phyloP scores from a whole-genome alignment of 2,329 filamentous ascomycete genomes.

The Herpotrichia juniperi region DNA sequence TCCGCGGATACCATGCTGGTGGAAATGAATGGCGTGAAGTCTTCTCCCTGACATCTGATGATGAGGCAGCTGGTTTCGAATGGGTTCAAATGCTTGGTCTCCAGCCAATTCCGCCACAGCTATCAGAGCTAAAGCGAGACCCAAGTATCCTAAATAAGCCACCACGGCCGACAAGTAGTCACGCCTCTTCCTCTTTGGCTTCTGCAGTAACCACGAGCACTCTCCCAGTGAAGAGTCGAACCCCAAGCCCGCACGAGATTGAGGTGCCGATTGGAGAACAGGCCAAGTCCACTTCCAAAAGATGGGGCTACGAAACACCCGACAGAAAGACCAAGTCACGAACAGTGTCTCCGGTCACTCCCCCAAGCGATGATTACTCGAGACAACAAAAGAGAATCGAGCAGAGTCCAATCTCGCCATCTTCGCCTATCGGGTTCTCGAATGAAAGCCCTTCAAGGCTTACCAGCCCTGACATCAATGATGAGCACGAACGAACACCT shows the following conservation, averaged over 20 bases:
- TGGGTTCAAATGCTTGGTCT: slow-evolving; percentile 88
- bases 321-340: slow-evolving; percentile 34
- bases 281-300: slow-evolving; percentile 53
- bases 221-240: slow-evolving; percentile 45
- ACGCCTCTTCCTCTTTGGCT: slow-evolving; percentile 60
- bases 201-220: slow-evolving; percentile 41
- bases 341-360: slow-evolving; percentile 42
- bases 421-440: slow-evolving; percentile 15
- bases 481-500: slow-evolving; percentile 36
- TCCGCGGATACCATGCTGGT: slow-evolving; percentile 70
- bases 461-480: slow-evolving; percentile 19
- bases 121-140: slow-evolving; percentile 54
- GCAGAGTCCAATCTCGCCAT: not conserved
- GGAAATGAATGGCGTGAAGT: slow-evolving; percentile 81
- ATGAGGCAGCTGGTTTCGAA: slow-evolving; percentile 78
- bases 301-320: slow-evolving; percentile 49
- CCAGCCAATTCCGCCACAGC: slow-evolving; percentile 65
- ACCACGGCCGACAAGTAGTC: slow-evolving; percentile 52
- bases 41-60: slow-evolving; percentile 75
- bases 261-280: slow-evolving; percentile 68
- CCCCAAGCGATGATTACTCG: slow-evolving; percentile 46
- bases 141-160: slow-evolving; percentile 58
- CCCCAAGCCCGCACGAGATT: slow-evolving; percentile 59
- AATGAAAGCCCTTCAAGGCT: slow-evolving; percentile 11
- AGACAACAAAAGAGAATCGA: slow-evolving; percentile 21